phyloP scores from a whole-genome alignment of 1,284 basidiomycete genomes.

The Fomitopsis betulina region DNA sequence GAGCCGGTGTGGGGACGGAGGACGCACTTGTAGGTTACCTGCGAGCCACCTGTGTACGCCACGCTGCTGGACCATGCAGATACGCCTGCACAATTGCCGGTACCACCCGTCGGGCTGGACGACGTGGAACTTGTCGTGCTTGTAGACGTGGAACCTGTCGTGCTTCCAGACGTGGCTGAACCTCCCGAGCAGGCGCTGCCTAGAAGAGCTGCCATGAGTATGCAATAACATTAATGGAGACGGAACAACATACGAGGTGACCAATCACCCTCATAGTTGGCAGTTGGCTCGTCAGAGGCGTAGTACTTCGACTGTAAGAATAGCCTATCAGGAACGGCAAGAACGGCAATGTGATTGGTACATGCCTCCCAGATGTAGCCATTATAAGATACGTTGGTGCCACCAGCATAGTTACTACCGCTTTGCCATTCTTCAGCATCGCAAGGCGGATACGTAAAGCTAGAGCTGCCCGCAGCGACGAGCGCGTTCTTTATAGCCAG shows the following conservation, averaged over 20 bases:
- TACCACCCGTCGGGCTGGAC: slow-evolving; percentile 20
- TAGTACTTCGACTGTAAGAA: slow-evolving; percentile 52
- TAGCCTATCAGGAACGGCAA: neutral
- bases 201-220: slow-evolving; percentile 20
- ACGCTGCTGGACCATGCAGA: slow-evolving; percentile 43
- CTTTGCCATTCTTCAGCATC: slow-evolving; percentile 48
- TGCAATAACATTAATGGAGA: neutral
- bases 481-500: slow-evolving; percentile 58
- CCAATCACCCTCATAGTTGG: slow-evolving; percentile 54
- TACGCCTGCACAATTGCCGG: slow-evolving; percentile 43
- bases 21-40: slow-evolving; percentile 46
- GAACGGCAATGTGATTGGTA: neutral
- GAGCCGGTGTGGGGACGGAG: slow-evolving; percentile 11
- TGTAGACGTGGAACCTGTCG: slow-evolving; percentile 13
- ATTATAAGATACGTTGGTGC: slow-evolving; percentile 48
- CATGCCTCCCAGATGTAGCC: slow-evolving; percentile 66
- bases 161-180: slow-evolving; percentile 8
- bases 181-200: slow-evolving; percentile 51
- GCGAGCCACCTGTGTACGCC: slow-evolving; percentile 44
- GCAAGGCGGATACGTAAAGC: slow-evolving; percentile 62
- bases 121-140: slow-evolving; percentile 22
- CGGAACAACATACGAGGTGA: slow-evolving; percentile 47
- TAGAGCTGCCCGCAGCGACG: slow-evolving; percentile 55
- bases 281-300: slow-evolving; percentile 44
- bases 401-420: slow-evolving; percentile 47